Percentiles rank a stretch among this genome's conserved stretches.
Evolutionary conservation across 495 filamentous ascomycete genomes (phyloP).

Genomic region (Entonaema liquescens): DNA sequence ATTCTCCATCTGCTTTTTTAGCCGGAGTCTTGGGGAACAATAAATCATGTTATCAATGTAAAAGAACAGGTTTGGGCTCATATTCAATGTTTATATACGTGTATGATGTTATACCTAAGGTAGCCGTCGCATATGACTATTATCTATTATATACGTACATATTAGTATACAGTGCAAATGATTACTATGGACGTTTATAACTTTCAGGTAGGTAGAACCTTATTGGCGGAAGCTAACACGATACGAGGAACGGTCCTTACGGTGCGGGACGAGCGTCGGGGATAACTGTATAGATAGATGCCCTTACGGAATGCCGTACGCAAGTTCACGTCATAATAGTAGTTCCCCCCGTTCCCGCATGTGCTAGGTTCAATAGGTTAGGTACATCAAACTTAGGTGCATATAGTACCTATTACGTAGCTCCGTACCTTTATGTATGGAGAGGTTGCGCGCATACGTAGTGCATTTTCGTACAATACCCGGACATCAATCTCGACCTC

Average conservation of each 20-base stretch:
- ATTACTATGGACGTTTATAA: neutral
- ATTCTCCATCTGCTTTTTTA: neutral
- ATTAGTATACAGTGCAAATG: neutral
- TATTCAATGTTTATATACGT: no score
- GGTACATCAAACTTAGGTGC: no score
- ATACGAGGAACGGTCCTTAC: neutral
- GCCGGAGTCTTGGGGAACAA: constrained; percentile 1
- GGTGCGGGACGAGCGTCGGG: neutral
- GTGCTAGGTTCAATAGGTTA: no score
- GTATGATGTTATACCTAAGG: neutral
- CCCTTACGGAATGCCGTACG: neutral
- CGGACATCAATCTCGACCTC: neutral
- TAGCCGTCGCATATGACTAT: neutral
- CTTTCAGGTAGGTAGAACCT: neutral
- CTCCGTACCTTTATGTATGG: no score
- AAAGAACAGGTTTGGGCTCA: neutral
- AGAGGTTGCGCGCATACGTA: neutral
- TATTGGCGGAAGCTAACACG: neutral
- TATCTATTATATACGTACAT: no score
- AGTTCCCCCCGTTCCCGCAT: neutral
- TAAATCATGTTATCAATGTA: neutral
- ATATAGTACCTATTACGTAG: no score
- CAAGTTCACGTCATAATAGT: constrained; percentile 6
- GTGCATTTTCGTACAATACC: neutral
- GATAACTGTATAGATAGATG: neutral